Evolutionary conservation across 805 yeast species (phyloP).

Genomic region (Candida berthetii): DNA sequence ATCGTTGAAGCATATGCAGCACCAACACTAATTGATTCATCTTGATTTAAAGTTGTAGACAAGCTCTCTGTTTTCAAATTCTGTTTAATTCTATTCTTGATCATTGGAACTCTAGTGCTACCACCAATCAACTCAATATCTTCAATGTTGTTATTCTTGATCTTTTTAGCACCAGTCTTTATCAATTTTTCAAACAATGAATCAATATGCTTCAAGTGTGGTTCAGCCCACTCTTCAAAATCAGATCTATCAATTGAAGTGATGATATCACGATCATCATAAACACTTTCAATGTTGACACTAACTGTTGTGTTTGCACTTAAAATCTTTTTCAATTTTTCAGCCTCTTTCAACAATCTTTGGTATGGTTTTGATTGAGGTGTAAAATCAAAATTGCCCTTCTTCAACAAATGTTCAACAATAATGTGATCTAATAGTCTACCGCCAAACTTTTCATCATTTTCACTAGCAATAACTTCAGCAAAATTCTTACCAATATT

Average conservation of each 20-base stretch:
- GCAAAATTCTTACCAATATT: constrained; percentile 76
- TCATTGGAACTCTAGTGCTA: constrained; percentile 74
- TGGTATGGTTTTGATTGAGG: constrained; percentile 75
- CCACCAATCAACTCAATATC: constrained; percentile 81
- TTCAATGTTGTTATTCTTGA: constrained; percentile 55
- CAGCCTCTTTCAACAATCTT: constrained; percentile 71
- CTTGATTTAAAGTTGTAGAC: constrained; percentile 91
- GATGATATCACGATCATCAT: constrained; percentile 79
- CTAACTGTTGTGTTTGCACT: constrained; percentile 79
- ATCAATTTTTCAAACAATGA: constrained; percentile 63
- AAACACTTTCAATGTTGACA: constrained; percentile 72
- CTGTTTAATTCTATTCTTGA: constrained; percentile 59
- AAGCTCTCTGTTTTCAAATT: constrained; percentile 59
- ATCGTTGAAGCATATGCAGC: constrained; percentile 89
- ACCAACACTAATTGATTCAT: constrained; percentile 95
- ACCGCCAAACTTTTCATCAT: constrained; percentile 80
- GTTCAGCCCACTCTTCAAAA: constrained; percentile 66
- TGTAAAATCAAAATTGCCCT: constrained; percentile 71
- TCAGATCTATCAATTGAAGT: constrained; percentile 65
- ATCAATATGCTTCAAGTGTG: constrained; percentile 52
- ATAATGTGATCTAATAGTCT: constrained; percentile 72
- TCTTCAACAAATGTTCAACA: constrained; percentile 68
- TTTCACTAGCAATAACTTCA: constrained; percentile 67
- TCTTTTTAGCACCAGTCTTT: constrained; percentile 43
- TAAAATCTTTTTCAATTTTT: constrained; percentile 72